Evolutionary conservation across 148 eudicot species (phyloP).

Genomic region (Amaranthus cruentus): DNA sequence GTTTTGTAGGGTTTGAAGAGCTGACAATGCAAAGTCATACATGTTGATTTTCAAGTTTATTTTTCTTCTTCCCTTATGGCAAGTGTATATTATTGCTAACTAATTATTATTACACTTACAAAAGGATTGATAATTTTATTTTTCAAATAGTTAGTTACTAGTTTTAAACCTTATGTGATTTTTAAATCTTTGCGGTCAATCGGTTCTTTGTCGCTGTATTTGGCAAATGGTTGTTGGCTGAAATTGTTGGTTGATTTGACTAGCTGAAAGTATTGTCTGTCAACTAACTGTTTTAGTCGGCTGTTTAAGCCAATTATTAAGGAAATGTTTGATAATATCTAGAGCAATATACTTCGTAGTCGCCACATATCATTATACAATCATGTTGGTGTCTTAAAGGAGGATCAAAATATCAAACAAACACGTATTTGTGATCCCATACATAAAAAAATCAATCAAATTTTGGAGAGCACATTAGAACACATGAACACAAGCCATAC

Average conservation of each 20-base stretch:
- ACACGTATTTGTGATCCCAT: not conserved
- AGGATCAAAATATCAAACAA: too few species aligned
- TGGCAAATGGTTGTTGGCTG: too few species aligned
- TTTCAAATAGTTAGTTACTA: too few species aligned
- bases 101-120: not conserved
- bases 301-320: too few species aligned
- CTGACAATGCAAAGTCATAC: conserved; percentile 5
- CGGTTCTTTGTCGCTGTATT: too few species aligned
- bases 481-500: not conserved
- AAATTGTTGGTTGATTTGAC: too few species aligned
- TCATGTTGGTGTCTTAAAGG: not conserved
- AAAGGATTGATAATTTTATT: not conserved
- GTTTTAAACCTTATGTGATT: not conserved
- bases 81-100: conserved; percentile 26
- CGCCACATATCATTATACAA: not conserved
- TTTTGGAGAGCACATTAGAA: not conserved
- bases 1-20: conserved; percentile 25
- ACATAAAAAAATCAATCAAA: not conserved
- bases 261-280: too few species aligned
- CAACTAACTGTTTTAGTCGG: too few species aligned
- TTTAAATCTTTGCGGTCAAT: not conserved
- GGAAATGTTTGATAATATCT: too few species aligned
- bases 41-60: not conserved
- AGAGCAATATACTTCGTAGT: not conserved
- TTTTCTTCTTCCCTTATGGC: not conserved